A percentile compares a stretch with the other conserved stretches of the same genome.
These are phyloP conservation scores for Leishmania mexicana DNA, from an alignment of 208 protist genomes.

Conservation along the genomic window DNA sequence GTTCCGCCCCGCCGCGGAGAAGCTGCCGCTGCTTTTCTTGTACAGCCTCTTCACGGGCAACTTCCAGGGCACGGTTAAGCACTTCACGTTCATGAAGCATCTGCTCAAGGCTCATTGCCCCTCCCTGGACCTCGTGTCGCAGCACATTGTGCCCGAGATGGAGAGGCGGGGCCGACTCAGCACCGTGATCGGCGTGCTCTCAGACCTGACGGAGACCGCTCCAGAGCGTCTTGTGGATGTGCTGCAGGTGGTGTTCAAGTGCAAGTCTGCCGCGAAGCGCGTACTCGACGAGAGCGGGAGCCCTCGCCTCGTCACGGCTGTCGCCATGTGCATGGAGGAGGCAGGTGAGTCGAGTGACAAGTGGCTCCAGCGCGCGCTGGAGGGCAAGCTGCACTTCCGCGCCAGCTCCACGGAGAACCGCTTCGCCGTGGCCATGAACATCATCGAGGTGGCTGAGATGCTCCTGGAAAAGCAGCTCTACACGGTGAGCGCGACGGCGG, in stretches of 20 bases:
- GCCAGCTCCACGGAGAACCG: conserved; percentile 85
- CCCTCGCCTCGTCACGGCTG: conserved; percentile 79
- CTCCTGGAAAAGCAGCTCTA: conserved; percentile 82
- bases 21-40: conserved; percentile 76
- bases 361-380: conserved; percentile 83
- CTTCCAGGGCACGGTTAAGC: conserved; percentile 79
- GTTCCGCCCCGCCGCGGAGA: conserved; percentile 61
- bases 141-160: conserved; percentile 68
- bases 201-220: conserved; percentile 72
- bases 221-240: conserved; percentile 69
- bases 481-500: conserved; percentile 77
- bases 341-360: conserved; percentile 73
- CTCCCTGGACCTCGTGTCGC: conserved; percentile 60
- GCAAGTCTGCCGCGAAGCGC: conserved; percentile 63
- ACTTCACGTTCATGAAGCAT: conserved; percentile 69
- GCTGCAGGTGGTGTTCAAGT: conserved; percentile 74
- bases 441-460: conserved; percentile 88
- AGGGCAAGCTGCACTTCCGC: conserved; percentile 84
- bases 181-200: conserved; percentile 74
- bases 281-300: conserved; percentile 73
- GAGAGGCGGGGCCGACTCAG: conserved; percentile 67
- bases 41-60: conserved; percentile 70
- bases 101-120: conserved; percentile 65
- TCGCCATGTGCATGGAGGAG: conserved; percentile 91
- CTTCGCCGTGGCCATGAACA: conserved; percentile 83